These are phyloP conservation scores for Castanea mollissima DNA, from an alignment of 306 rosid species.

Conservation along the genomic window DNA sequence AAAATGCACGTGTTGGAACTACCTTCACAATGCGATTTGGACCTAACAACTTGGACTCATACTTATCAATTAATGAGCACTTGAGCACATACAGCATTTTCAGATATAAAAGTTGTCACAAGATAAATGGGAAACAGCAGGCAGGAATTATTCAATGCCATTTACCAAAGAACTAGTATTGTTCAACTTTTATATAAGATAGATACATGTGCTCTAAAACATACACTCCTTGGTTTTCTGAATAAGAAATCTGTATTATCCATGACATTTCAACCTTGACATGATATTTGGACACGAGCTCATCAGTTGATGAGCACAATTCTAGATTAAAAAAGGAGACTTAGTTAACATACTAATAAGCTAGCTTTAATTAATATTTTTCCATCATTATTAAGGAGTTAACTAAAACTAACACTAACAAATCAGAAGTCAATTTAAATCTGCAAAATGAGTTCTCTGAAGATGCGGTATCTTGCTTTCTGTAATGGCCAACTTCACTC, in stretches of 20 bases:
- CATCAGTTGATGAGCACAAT: constrained; percentile 58
- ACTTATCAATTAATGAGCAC: background rate
- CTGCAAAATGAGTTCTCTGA: constrained; percentile 64
- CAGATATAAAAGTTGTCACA: too few species aligned
- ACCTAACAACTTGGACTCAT: background rate
- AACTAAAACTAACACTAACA: background rate
- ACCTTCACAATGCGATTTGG: background rate
- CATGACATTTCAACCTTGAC: too few species aligned
- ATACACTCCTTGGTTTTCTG: too few species aligned
- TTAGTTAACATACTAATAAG: background rate
- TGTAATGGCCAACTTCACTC: constrained; percentile 25
- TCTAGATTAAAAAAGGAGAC: background rate
- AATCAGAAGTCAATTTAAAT: constrained; percentile 43
- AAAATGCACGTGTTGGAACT: too few species aligned
- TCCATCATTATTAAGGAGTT: background rate
- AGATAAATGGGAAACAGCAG: too few species aligned
- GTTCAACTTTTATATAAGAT: too few species aligned
- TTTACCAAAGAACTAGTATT: too few species aligned
- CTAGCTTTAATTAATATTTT: background rate
- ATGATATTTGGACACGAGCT: constrained; percentile 13
- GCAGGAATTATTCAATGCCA: too few species aligned
- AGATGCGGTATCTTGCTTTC: constrained; percentile 53
- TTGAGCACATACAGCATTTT: background rate
- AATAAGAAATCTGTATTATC: too few species aligned
- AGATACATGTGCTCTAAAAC: too few species aligned